Evolutionary conservation across 768 basidiomycete genomes (phyloP).

Genomic region (Tulasnella sp.): DNA sequence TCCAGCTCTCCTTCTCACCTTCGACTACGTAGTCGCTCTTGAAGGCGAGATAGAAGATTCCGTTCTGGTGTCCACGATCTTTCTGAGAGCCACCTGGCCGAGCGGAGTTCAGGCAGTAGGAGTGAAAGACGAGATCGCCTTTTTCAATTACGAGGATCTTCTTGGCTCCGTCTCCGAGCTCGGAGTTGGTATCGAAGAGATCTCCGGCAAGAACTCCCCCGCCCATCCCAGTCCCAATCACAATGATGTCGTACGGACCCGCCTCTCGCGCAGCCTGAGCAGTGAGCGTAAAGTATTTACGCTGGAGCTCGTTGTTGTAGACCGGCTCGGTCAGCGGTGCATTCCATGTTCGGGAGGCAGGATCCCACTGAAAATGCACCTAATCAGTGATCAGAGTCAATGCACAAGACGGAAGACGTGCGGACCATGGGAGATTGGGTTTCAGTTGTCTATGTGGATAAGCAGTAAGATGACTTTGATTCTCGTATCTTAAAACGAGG

Average conservation of each 20-base stretch:
- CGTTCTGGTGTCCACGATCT: slow-evolving; percentile 20
- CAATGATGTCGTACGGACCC: slow-evolving; percentile 18
- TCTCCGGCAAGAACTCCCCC: slow-evolving; percentile 22
- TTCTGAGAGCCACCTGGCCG: slow-evolving; percentile 18
- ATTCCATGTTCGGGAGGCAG: no score
- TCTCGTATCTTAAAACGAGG: no score
- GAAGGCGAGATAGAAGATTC: slow-evolving; percentile 19
- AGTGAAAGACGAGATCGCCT: slow-evolving; percentile 21
- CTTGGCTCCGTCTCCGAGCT: slow-evolving; percentile 16
- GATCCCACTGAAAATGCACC: no score
- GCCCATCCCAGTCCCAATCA: slow-evolving; percentile 22
- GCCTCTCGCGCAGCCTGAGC: slow-evolving; percentile 17
- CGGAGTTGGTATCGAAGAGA: slow-evolving; percentile 20
- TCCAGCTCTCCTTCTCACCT: slow-evolving; percentile 10
- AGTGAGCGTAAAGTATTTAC: not conserved
- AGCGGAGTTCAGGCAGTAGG: slow-evolving; percentile 21
- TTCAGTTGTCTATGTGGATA: no score
- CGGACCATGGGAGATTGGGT: no score
- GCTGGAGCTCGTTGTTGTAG: not conserved
- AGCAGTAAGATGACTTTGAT: no score
- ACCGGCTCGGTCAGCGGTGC: no score
- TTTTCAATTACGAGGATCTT: slow-evolving; percentile 22
- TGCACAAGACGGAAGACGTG: no score
- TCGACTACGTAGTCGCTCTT: slow-evolving; percentile 15
- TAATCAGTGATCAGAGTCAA: no score